Evolutionary conservation across 106 monocot species (phyloP).

Genomic region (Phalaenopsis aphrodite): DNA sequence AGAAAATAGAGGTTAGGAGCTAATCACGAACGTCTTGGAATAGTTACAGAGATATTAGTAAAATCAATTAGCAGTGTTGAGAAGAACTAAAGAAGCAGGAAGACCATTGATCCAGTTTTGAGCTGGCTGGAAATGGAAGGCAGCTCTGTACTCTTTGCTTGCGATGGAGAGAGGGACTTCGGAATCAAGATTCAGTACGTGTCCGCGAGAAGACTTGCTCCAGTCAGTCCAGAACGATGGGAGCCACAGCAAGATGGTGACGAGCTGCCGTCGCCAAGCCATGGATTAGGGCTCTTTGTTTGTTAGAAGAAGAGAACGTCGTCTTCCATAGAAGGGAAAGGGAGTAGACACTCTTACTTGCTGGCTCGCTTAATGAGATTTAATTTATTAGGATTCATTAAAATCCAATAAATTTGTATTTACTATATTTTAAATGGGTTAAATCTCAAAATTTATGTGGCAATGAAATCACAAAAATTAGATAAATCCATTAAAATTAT

Average conservation of each 20-base stretch:
- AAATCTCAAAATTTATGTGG: too few relatives aligned
- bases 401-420: too few relatives aligned
- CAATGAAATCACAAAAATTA: too few relatives aligned
- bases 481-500: too few relatives aligned
- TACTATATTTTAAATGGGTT: too few relatives aligned
- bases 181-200: background rate
- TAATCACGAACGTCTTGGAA: background rate
- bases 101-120: slow-evolving; percentile 36
- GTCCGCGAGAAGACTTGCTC: background rate
- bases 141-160: slow-evolving; percentile 20
- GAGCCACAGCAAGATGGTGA: background rate
- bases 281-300: background rate
- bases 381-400: too few relatives aligned
- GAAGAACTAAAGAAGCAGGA: background rate
- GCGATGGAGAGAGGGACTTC: background rate
- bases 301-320: background rate
- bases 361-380: too few relatives aligned
- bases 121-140: slow-evolving; percentile 38
- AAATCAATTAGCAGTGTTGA: background rate
- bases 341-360: too few relatives aligned
- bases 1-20: background rate
- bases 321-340: background rate
- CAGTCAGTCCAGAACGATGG: background rate
- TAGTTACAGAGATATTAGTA: background rate
- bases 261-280: background rate